phyloP scores from a whole-genome alignment of 257 asterid genomes.

The Nicotiana otophora region DNA sequence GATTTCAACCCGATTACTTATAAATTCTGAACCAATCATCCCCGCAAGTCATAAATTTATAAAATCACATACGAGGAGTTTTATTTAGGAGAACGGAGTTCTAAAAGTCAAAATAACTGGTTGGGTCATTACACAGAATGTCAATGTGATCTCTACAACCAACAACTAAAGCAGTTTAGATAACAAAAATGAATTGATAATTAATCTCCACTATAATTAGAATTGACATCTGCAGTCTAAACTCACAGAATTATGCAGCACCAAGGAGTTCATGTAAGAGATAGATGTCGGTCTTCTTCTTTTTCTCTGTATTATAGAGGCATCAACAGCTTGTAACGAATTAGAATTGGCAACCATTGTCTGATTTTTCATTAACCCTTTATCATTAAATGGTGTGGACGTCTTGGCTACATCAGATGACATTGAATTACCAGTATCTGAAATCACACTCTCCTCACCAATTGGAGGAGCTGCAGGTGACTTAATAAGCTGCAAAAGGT shows the following conservation, averaged over 20 bases:
- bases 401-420: background rate
- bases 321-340: constrained; percentile 16
- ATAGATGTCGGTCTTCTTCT: constrained; percentile 28
- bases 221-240: constrained; percentile 2
- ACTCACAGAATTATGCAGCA: constrained; percentile 24
- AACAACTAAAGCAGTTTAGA: background rate
- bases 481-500: background rate
- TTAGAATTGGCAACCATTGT: background rate
- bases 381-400: background rate
- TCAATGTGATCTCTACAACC: constrained; percentile 36
- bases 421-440: background rate
- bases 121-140: constrained; percentile 15
- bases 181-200: background rate
- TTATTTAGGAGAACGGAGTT: too few relatives aligned
- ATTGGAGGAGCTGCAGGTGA: background rate
- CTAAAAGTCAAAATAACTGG: too few relatives aligned
- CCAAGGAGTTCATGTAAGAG: constrained; percentile 35
- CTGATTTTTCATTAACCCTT: background rate
- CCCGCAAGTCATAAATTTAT: too few relatives aligned
- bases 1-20: too few relatives aligned
- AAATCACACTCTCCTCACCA: background rate
- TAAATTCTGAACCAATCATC: too few relatives aligned
- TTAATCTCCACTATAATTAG: background rate
- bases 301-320: constrained; percentile 18
- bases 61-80: too few relatives aligned